phyloP scores from a whole-genome alignment of 495 filamentous ascomycete species.

The Aspergillus carlsbadensis region DNA sequence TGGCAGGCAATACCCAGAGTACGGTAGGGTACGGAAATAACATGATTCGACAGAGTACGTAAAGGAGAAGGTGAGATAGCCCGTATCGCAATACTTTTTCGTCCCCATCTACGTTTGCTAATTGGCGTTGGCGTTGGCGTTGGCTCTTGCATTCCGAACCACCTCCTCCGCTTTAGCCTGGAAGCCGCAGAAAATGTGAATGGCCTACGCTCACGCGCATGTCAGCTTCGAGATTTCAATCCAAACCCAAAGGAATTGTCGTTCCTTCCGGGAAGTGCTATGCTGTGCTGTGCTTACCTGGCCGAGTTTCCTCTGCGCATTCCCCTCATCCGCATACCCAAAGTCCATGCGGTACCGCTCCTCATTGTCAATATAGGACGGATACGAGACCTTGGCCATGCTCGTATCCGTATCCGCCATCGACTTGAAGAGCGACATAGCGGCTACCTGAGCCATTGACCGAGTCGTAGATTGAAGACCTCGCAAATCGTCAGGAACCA shows the following conservation, averaged over 20 bases:
- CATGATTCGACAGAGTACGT: too few relatives aligned
- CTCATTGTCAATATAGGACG: constrained; percentile 9
- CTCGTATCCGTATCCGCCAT: not conserved
- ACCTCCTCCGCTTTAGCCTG: not conserved
- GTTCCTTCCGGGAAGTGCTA: too few relatives aligned
- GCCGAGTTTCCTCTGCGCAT: not conserved
- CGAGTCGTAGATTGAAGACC: not conserved
- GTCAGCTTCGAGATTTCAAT: too few relatives aligned
- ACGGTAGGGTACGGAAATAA: too few relatives aligned
- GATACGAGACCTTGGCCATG: not conserved
- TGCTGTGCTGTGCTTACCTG: too few relatives aligned
- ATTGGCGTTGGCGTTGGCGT: too few relatives aligned
- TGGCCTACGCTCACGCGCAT: not conserved
- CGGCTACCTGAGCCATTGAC: not conserved
- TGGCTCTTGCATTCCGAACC: not conserved
- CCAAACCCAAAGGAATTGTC: too few relatives aligned
- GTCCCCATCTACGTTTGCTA: too few relatives aligned
- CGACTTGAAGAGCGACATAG: not conserved
- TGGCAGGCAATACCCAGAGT: too few relatives aligned
- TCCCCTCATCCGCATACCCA: not conserved
- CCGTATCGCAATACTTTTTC: too few relatives aligned
- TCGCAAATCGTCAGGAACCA: not conserved
- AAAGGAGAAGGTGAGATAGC: too few relatives aligned
- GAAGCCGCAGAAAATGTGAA: not conserved
- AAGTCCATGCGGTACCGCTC: constrained; percentile 2